A percentile compares a stretch with the other conserved stretches of the same genome.
Evolutionary conservation across 1,139 yeast species (phyloP).

Genomic region (Debaryomycetaceae sp.): DNA sequence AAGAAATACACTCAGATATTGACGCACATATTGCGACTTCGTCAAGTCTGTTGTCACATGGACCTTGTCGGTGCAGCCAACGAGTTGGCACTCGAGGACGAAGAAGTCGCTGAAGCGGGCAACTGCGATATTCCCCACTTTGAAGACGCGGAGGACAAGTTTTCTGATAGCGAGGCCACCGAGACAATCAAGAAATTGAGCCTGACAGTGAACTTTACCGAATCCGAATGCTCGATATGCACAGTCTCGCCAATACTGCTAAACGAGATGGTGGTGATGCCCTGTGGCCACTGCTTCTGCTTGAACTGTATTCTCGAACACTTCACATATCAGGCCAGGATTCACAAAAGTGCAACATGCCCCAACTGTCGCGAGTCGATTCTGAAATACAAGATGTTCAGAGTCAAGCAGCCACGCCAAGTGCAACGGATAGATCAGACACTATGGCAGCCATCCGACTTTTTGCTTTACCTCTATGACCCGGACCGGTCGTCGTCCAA

Average conservation of each 20-base stretch:
- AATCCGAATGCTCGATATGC: constrained; percentile 81
- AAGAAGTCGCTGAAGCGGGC: constrained; percentile 22
- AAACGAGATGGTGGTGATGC: constrained; percentile 61
- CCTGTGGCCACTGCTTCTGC: constrained; percentile 82
- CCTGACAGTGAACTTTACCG: constrained; percentile 29
- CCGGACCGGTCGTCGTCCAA: constrained; percentile 66
- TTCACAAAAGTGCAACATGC: constrained; percentile 37
- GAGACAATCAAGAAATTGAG: constrained; percentile 1
- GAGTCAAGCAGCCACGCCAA: constrained; percentile 27
- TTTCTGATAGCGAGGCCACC: too few species aligned
- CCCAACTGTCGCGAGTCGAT: constrained; percentile 55
- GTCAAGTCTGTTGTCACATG: constrained; percentile 89
- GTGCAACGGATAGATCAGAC: constrained; percentile 23
- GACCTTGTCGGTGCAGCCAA: constrained; percentile 48
- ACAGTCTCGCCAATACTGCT: constrained; percentile 57
- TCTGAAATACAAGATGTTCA: constrained; percentile 41
- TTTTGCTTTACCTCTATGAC: constrained; percentile 39
- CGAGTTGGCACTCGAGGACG: constrained; percentile 29
- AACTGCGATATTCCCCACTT: constrained; percentile 11
- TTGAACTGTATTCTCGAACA: constrained; percentile 71
- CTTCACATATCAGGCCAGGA: constrained; percentile 40
- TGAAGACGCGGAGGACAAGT: background rate
- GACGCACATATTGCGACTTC: constrained; percentile 74
- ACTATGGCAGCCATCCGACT: constrained; percentile 28
- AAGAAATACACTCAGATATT: constrained; percentile 75